These are phyloP conservation scores for Aspergillus hiratsukae DNA, from an alignment of 2,329 filamentous ascomycete species.

Conservation along the genomic window DNA sequence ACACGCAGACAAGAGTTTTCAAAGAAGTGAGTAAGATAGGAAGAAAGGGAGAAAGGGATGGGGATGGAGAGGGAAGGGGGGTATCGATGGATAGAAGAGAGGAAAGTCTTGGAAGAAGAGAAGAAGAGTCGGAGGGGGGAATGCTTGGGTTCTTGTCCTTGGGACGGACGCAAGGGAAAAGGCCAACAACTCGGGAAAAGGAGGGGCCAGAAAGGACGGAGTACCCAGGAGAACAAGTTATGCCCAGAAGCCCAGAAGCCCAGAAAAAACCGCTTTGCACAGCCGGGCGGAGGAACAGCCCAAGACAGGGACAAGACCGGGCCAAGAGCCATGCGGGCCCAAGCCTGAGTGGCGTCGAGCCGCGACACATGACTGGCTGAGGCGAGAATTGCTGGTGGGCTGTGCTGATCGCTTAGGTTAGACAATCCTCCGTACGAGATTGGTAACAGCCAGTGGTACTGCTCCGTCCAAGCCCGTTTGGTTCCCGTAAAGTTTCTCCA, in stretches of 20 bases:
- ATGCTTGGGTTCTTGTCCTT: conserved; percentile 18
- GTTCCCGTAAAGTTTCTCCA: background rate
- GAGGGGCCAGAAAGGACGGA: background rate
- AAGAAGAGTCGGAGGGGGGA: conserved; percentile 12
- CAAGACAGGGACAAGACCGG: conserved; percentile 29
- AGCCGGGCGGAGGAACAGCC: conserved; percentile 29
- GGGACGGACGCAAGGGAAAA: background rate
- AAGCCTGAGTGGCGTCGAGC: conserved; percentile 13
- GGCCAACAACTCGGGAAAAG: background rate
- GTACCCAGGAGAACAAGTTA: conserved; percentile 10
- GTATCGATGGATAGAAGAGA: conserved; percentile 12
- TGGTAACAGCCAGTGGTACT: background rate
- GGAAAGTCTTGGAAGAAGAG: conserved; percentile 3
- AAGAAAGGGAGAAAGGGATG: conserved; percentile 5
- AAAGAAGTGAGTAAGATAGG: conserved; percentile 1
- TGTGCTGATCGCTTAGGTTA: conserved; percentile 5
- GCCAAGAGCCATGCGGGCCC: conserved; percentile 30
- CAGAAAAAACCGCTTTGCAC: conserved; percentile 30
- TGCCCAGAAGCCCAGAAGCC: conserved; percentile 28
- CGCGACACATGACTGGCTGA: conserved; percentile 14
- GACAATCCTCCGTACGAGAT: background rate
- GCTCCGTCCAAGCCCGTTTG: background rate
- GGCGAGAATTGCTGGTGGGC: background rate
- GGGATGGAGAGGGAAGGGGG: conserved; percentile 3
- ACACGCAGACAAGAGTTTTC: background rate